phyloP scores from a whole-genome alignment of 1,139 yeast species.

The Sugiyamaella pinicola region DNA sequence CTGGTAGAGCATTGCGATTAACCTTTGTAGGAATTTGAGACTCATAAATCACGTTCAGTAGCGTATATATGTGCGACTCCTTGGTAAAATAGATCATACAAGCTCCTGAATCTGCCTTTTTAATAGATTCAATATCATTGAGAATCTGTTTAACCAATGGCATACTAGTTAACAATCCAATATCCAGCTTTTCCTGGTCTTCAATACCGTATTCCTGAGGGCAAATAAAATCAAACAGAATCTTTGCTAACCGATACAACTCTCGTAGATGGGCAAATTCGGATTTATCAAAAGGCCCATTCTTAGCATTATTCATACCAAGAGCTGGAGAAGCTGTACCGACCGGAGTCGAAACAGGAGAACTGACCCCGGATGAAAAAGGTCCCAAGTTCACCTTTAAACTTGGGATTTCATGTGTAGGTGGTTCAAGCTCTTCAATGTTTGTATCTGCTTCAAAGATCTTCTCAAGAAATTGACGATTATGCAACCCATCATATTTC shows the following conservation, averaged over 20 bases:
- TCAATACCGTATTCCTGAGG: constrained; percentile 99
- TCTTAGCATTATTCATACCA: constrained; percentile 17
- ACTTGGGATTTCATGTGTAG: constrained; percentile 49
- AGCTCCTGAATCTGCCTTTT: constrained; percentile 75
- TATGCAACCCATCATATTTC: constrained; percentile 97
- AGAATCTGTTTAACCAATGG: constrained; percentile 91
- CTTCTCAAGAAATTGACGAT: constrained; percentile 81
- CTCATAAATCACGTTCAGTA: constrained; percentile 86
- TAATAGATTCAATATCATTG: constrained; percentile 77
- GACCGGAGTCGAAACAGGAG: constrained; percentile 16
- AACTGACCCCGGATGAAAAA: constrained; percentile 17
- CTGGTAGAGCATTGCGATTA: constrained; percentile 93
- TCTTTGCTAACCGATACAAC: constrained; percentile 85
- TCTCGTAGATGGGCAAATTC: constrained; percentile 82
- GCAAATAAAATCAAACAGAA: constrained; percentile 92
- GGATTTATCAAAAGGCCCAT: constrained; percentile 69
- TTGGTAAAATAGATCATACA: constrained; percentile 92
- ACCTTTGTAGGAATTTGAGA: constrained; percentile 94
- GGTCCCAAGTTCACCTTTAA: constrained; percentile 29
- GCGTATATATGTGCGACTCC: constrained; percentile 94
- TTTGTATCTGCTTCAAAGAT: constrained; percentile 73
- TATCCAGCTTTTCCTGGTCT: constrained; percentile 92
- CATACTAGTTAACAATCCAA: constrained; percentile 89
- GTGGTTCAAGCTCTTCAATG: constrained; percentile 32
- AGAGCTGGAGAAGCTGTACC: constrained; percentile 19